These are phyloP conservation scores for Blastomyces parvus DNA, from an alignment of 2,329 filamentous ascomycete genomes.

Conservation along the genomic window DNA sequence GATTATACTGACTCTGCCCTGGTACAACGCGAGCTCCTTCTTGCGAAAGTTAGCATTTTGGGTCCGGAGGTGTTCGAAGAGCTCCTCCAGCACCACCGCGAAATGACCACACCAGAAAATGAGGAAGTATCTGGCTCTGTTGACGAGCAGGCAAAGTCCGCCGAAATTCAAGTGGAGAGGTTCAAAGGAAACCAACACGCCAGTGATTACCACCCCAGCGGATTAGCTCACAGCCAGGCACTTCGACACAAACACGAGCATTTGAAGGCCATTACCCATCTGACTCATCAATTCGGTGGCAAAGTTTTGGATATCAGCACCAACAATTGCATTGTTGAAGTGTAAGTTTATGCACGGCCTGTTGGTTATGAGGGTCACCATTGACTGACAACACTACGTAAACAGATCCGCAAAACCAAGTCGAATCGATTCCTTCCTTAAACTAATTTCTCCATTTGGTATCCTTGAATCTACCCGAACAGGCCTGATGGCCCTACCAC, in stretches of 20 bases:
- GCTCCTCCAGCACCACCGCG: conserved; percentile 85
- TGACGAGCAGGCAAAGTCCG: neutral
- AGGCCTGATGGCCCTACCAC: conserved; percentile 90
- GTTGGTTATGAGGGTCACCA: conserved; percentile 16
- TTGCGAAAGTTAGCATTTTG: conserved; percentile 93
- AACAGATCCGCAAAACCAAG: conserved; percentile 76
- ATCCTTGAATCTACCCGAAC: conserved; percentile 94
- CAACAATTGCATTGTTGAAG: conserved; percentile 95
- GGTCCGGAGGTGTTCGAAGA: conserved; percentile 98
- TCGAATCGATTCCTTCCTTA: conserved; percentile 95
- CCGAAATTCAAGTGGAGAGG: neutral
- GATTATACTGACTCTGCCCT: conserved; percentile 90
- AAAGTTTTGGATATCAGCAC: conserved; percentile 98
- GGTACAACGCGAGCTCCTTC: conserved; percentile 87
- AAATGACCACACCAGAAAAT: conserved; percentile 57
- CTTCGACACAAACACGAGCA: conserved; percentile 96
- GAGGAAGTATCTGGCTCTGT: conserved; percentile 20
- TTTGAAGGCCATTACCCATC: conserved; percentile 87
- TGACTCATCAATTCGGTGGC: conserved; percentile 94
- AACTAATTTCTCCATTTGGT: conserved; percentile 86
- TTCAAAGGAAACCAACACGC: conserved; percentile 24
- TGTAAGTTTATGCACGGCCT: conserved; percentile 53
- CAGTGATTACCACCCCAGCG: conserved; percentile 77
- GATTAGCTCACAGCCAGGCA: conserved; percentile 75
- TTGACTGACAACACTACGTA: conserved; percentile 1